Evolutionary conservation across 495 filamentous ascomycete species (phyloP).

Genomic region (Aspergillus heteromorphus): DNA sequence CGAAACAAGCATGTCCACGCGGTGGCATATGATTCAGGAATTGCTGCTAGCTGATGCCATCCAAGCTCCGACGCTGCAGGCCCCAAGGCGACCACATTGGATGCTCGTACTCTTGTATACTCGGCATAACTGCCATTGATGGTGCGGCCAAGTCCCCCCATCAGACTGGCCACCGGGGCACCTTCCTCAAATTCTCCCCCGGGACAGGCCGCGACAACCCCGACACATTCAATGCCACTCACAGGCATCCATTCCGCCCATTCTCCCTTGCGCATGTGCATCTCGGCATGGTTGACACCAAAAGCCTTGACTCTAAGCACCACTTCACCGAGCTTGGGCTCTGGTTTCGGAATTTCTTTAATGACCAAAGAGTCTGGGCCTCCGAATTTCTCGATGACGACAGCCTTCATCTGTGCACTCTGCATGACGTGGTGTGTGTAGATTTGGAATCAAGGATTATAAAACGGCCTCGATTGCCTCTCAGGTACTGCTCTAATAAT

Average conservation of each 20-base stretch:
- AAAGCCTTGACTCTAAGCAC: slow-evolving; percentile 40
- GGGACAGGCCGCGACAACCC: slow-evolving; percentile 33
- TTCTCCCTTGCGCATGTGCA: slow-evolving; percentile 48
- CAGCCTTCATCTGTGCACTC: slow-evolving; percentile 34
- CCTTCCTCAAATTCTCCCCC: slow-evolving; percentile 29
- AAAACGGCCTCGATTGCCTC: no score
- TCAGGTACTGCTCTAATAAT: no score
- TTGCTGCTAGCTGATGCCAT: slow-evolving; percentile 39
- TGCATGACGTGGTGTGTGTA: no score
- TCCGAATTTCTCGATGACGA: slow-evolving; percentile 38
- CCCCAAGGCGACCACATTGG: slow-evolving; percentile 32
- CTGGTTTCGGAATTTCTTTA: slow-evolving; percentile 29
- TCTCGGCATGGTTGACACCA: slow-evolving; percentile 47
- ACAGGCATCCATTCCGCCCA: slow-evolving; percentile 43
- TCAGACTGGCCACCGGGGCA: slow-evolving; percentile 31
- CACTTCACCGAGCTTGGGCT: slow-evolving; percentile 25
- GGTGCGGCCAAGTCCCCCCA: slow-evolving; percentile 42
- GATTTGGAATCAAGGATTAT: no score
- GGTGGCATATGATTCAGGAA: slow-evolving; percentile 40
- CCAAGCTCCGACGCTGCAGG: slow-evolving; percentile 14
- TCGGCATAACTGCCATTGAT: slow-evolving; percentile 38
- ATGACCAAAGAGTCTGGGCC: slow-evolving; percentile 29
- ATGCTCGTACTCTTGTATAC: slow-evolving; percentile 26
- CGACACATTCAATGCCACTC: slow-evolving; percentile 44
- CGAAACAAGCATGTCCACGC: slow-evolving; percentile 41